Evolutionary conservation across 345 rosid genomes (phyloP).

Genomic region (Aethionema arabicum): DNA sequence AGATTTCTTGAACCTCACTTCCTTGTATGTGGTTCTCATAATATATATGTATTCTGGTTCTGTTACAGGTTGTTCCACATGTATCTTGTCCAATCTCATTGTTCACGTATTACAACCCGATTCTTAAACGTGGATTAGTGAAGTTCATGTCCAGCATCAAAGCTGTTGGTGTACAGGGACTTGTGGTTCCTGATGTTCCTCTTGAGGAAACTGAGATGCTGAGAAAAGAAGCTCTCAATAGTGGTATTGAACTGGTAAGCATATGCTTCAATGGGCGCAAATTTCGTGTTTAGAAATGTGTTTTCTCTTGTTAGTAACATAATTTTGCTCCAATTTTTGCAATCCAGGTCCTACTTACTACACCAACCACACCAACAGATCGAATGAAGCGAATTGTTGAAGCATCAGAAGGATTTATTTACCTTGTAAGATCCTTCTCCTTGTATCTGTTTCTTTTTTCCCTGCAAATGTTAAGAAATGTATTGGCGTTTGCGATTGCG

Average conservation of each 20-base stretch:
- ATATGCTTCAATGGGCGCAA: background rate
- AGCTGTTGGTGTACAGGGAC: slow-evolving; percentile 77
- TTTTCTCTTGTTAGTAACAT: slow-evolving; percentile 6
- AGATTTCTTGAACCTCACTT: background rate
- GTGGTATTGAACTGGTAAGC: slow-evolving; percentile 70
- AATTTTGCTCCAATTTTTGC: slow-evolving; percentile 15
- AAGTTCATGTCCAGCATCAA: slow-evolving; percentile 69
- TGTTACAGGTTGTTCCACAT: slow-evolving; percentile 69
- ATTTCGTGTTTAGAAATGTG: background rate
- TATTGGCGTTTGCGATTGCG: slow-evolving; percentile 21
- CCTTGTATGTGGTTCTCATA: background rate
- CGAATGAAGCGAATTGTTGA: slow-evolving; percentile 82
- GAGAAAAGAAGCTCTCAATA: slow-evolving; percentile 67
- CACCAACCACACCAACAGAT: slow-evolving; percentile 74
- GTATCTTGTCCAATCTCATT: slow-evolving; percentile 75
- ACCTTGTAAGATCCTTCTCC: slow-evolving; percentile 62
- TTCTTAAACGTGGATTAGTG: slow-evolving; percentile 73
- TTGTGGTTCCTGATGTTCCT: slow-evolving; percentile 97
- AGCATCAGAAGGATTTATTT: slow-evolving; percentile 80
- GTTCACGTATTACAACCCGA: slow-evolving; percentile 86
- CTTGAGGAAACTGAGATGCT: slow-evolving; percentile 84
- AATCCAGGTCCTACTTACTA: slow-evolving; percentile 76
- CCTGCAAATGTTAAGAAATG: slow-evolving; percentile 13
- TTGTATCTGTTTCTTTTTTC: slow-evolving; percentile 5
- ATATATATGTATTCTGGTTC: slow-evolving; percentile 3